Evolutionary conservation across 1,284 basidiomycete genomes (phyloP).

Genomic region (Xerocomus nothofagi): DNA sequence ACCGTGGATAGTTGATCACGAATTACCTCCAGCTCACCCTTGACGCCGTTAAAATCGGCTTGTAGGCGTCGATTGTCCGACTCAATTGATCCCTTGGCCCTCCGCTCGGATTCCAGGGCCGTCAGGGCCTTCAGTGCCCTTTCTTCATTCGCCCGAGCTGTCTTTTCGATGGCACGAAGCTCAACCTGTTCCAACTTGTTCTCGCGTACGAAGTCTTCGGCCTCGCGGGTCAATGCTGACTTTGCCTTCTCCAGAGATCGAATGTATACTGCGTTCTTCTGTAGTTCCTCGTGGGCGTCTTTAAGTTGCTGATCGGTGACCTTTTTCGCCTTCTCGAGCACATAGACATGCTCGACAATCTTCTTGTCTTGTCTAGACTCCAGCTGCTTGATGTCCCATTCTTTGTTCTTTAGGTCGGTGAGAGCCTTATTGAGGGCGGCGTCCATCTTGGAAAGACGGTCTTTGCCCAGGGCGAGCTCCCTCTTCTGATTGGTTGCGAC

Average conservation of each 20-base stretch:
- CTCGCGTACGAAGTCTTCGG: conserved; percentile 81
- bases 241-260: conserved; percentile 84
- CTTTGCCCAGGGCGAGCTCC: conserved; percentile 70
- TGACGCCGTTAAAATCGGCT: conserved; percentile 54
- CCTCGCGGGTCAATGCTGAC: conserved; percentile 73
- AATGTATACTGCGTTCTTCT: conserved; percentile 74
- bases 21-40: conserved; percentile 54
- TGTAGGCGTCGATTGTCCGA: conserved; percentile 58
- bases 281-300: conserved; percentile 77
- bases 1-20: conserved; percentile 51
- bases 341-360: conserved; percentile 98
- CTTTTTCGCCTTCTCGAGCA: conserved; percentile 94
- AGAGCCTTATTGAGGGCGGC: conserved; percentile 80
- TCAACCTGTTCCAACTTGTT: conserved; percentile 73
- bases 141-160: conserved; percentile 58
- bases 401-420: conserved; percentile 76
- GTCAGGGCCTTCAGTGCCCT: conserved; percentile 53
- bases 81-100: conserved; percentile 64
- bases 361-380: conserved; percentile 94
- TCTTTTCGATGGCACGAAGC: conserved; percentile 67
- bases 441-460: conserved; percentile 72
- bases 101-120: conserved; percentile 65
- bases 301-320: conserved; percentile 91
- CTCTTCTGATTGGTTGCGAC: conserved; percentile 61
- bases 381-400: conserved; percentile 85